Base-by-base conservation (phyloP, 352 stramenopile species). In the Peronosclerospora sorghi region DNA sequence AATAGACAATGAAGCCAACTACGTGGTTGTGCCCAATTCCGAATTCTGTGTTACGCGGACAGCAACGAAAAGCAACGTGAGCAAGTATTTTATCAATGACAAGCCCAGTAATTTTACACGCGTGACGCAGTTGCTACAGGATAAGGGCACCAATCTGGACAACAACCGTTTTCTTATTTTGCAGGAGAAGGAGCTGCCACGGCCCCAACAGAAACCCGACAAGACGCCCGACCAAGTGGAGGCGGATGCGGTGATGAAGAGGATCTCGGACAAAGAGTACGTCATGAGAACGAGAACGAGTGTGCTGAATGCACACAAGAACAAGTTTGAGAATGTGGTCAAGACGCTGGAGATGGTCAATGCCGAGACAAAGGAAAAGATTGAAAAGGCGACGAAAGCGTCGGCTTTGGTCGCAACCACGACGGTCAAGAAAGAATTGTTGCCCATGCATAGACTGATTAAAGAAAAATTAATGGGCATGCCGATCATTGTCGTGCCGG, bases 401-500 rank as follows among this genome's bases (percentile, higher is more conserved):
- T 59, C 73, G 35, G 45, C 82, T n/a, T 41, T 79, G 14, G 34
- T 63, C 27, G 66, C 77, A 0, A 48, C 60, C 7, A 69, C 56
- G 3, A 61, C 45, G 1, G 48, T 48, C 0, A 62, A 62, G 35
- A 87, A 88, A 38, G 71, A 88, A 42, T 68, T 86, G 37, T 32
- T 79, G 15, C 80, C 77, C 21, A 59, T 93, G n/a, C 56, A 69
- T 21, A 51, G 61, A 26, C 55, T 86, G 8, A 66, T 93, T 41
- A 81, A 86, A 45, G 62, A 86, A 10, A 88, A 83, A 45, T 81
- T 93, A 30, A 51, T 78, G 19, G 77, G 79, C 15, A 93, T 73
- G 5, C 81, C 81, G 14, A 95, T 96, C 44, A 96, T 96, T 61
- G 79, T 96, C 18, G 77, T 96, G 8, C 85, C 85, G 0, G 83